Conservation (phyloP, 148 eudicot genomes). For the Rhododendron ferrugineum region DNA sequence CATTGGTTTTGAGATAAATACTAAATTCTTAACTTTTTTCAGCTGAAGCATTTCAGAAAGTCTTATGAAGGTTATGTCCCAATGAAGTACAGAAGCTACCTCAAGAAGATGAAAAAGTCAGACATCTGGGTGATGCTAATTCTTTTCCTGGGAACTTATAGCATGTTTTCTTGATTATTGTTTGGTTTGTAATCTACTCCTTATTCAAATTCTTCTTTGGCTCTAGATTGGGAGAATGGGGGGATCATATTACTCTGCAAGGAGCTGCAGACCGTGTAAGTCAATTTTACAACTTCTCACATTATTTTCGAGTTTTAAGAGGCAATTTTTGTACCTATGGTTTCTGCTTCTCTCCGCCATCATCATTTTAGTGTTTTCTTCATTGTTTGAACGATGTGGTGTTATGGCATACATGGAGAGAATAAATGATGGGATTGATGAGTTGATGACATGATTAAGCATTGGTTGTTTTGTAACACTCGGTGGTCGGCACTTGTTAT, state of each 20-base stretch:
- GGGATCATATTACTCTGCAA: slow-evolving; percentile 80
- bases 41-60: slow-evolving; percentile 59
- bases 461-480: not conserved
- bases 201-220: not conserved
- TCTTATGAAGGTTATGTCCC: slow-evolving; percentile 73
- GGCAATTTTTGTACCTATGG: not conserved
- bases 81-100: slow-evolving; percentile 65
- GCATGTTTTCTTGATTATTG: not conserved
- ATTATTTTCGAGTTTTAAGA: not conserved
- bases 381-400: not conserved
- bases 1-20: not conserved
- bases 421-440: not conserved
- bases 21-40: slow-evolving; percentile 20
- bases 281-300: not conserved
- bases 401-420: not conserved
- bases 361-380: not conserved
- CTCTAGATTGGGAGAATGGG: slow-evolving; percentile 70
- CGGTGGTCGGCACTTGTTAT: not conserved
- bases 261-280: slow-evolving; percentile 84
- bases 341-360: not conserved
- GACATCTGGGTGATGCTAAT: slow-evolving; percentile 8
- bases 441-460: not conserved
- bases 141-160: not conserved
- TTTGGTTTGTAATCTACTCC: not conserved
- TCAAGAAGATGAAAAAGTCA: slow-evolving; percentile 69